Conservation (phyloP, 2,329 filamentous ascomycete species). For the Fusarium chuoi region DNA sequence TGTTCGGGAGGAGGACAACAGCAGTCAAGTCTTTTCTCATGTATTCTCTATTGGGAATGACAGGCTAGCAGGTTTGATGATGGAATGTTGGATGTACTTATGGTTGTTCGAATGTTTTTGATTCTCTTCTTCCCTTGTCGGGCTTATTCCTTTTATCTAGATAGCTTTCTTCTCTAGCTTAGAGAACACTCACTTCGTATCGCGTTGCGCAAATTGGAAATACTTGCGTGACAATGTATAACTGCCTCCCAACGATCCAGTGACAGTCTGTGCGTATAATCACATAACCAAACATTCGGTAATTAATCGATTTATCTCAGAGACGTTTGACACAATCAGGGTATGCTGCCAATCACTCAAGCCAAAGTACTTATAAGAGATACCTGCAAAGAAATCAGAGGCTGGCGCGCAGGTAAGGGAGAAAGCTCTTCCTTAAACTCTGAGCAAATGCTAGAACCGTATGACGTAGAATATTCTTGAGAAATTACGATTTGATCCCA, state of each 20-base stretch:
- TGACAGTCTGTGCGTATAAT: background rate
- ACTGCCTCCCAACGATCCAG: accelerated
- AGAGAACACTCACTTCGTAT: background rate
- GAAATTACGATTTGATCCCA: no score
- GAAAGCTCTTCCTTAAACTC: no score
- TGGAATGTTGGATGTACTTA: background rate
- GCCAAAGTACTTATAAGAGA: no score
- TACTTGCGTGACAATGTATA: background rate
- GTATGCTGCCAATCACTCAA: no score
- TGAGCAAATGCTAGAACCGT: no score
- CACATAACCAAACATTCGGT: background rate
- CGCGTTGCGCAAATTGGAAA: background rate
- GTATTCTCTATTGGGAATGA: accelerated
- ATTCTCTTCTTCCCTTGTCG: background rate
- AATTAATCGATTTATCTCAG: no score
- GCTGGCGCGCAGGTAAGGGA: no score
- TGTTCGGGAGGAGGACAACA: background rate
- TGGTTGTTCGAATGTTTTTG: background rate
- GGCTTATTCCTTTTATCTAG: background rate
- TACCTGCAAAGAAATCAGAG: no score
- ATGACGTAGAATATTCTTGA: no score
- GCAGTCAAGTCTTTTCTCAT: no score
- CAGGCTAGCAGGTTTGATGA: no score
- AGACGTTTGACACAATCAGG: no score
- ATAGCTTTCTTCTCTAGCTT: background rate